Base-by-base conservation (phyloP, 176 grass and related monocot genomes). In the Musa schizocarpa region DNA sequence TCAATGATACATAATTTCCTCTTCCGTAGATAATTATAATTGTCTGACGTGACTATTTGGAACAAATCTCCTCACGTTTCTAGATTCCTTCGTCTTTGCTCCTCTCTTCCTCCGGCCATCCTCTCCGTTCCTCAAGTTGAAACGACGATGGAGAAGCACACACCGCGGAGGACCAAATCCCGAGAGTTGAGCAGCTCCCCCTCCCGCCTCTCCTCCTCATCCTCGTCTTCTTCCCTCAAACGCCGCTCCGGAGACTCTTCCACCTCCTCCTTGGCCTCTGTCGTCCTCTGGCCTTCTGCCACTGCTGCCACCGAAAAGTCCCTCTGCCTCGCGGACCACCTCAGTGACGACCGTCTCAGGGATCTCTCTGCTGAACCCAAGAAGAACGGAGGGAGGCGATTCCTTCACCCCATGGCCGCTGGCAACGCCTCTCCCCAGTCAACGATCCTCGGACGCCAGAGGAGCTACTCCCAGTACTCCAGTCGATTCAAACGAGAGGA, bases 291-390 rank as follows among this genome's bases (percentile, higher is more conserved):
- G 68, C 68, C 68, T 50, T 16, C 13, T 1, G 17, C 75, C 1
- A 19, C 76, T 8, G 61, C 10, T 0, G 24, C 80, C 11, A 69
- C 88, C 7, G 26, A 51, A 14, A 49, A 49, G 6, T 11, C 68
- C 9, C 43, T 51, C 68, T 70, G 43, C 43, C 89, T 83, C 20
- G 81, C 83, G 2, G 86, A 86, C 51, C 86, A 86, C 81, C 83
- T 88, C 13, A 63, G 9, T 2, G 68, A 50, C 22, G 86, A 88
- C 1, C 75, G 67, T 16, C 68, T 50, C 23, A 23, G 50, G 59
- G 63, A 57, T 54, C 25, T 72, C 34, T 13, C 20, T 17, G 21
- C 11, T 8, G 63, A 65, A 11, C 23, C 9, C 23, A 65, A 65
- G 63, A 65, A 27, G 23, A 27, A 65, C 22, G 23, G 63, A 19